Evolutionary conservation across 164 flowering plant species (phyloP).

Genomic region (Dillenia suffruticosa): DNA sequence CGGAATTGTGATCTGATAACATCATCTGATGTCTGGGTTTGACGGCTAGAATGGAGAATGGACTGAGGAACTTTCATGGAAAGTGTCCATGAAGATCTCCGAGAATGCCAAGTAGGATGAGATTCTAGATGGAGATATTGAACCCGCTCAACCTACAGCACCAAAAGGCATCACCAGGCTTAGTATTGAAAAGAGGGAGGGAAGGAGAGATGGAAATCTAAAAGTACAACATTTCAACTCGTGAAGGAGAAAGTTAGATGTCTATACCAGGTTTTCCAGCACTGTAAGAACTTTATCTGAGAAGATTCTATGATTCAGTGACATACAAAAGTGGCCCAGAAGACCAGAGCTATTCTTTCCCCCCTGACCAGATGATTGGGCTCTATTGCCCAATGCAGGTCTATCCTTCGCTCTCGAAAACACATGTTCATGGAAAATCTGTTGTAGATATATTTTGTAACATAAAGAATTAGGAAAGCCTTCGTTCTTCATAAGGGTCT

Average conservation of each 20-base stretch:
- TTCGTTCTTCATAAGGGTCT: conserved; percentile 15
- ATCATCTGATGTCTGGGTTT: conserved; percentile 27
- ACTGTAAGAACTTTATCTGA: conserved; percentile 65
- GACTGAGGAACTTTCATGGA: conserved; percentile 69
- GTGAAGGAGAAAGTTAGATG: neutral
- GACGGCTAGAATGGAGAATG: conserved; percentile 38
- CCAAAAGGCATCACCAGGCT: neutral
- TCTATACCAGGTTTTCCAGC: conserved; percentile 81
- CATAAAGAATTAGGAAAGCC: conserved; percentile 44
- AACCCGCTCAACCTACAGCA: conserved; percentile 48
- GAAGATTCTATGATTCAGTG: conserved; percentile 85
- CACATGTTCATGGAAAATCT: conserved; percentile 70
- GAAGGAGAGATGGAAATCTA: neutral
- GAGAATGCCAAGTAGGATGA: conserved; percentile 93
- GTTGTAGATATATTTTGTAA: conserved; percentile 79
- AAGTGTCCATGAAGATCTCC: conserved; percentile 89
- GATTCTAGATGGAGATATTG: conserved; percentile 73
- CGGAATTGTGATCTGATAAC: conserved; percentile 55
- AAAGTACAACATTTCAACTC: neutral
- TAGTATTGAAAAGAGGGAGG: neutral
- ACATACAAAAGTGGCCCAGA: conserved; percentile 84
- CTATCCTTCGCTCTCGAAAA: conserved; percentile 49
- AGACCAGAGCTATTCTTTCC: conserved; percentile 51
- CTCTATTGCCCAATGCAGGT: conserved; percentile 23
- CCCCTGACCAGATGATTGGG: conserved; percentile 34